These are phyloP conservation scores for Rhodotorula sp. DNA, from an alignment of 1,284 basidiomycete genomes.

Conservation along the genomic window DNA sequence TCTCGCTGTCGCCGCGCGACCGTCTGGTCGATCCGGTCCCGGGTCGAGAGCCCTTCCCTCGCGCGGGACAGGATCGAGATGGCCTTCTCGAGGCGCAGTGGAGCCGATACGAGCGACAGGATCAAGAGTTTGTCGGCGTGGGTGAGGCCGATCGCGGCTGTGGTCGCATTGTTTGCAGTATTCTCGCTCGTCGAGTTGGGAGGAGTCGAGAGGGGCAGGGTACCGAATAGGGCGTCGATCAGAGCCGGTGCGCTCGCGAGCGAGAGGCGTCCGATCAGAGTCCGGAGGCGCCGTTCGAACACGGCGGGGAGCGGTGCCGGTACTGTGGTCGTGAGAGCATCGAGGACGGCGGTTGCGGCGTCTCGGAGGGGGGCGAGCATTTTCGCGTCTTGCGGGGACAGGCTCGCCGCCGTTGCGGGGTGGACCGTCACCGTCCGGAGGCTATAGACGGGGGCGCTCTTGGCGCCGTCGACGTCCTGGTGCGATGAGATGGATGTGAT, in stretches of 20 bases:
- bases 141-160: slow-evolving; percentile 10
- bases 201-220: slow-evolving; percentile 19
- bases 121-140: slow-evolving; percentile 34
- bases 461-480: neutral
- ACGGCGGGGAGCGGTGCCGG: slow-evolving; percentile 16
- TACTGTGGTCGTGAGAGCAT: slow-evolving; percentile 4
- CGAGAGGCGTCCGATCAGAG: slow-evolving; percentile 14
- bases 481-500: neutral
- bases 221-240: slow-evolving; percentile 31
- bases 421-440: slow-evolving; percentile 6
- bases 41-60: slow-evolving; percentile 24
- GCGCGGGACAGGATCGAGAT: slow-evolving; percentile 5
- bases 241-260: slow-evolving; percentile 13
- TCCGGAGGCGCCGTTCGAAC: slow-evolving; percentile 24
- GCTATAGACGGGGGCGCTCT: slow-evolving; percentile 14
- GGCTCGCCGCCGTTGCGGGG: neutral
- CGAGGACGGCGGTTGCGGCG: slow-evolving; percentile 12
- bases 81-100: slow-evolving; percentile 27
- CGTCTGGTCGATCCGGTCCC: slow-evolving; percentile 28
- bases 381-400: slow-evolving; percentile 5
- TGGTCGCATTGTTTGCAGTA: neutral
- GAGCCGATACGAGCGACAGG: slow-evolving; percentile 14
- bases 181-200: neutral
- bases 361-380: slow-evolving; percentile 20
- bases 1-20: slow-evolving; percentile 34